Evolutionary conservation across 345 rosid genomes (phyloP).

Genomic region (Euphorbia pulcherrima): DNA sequence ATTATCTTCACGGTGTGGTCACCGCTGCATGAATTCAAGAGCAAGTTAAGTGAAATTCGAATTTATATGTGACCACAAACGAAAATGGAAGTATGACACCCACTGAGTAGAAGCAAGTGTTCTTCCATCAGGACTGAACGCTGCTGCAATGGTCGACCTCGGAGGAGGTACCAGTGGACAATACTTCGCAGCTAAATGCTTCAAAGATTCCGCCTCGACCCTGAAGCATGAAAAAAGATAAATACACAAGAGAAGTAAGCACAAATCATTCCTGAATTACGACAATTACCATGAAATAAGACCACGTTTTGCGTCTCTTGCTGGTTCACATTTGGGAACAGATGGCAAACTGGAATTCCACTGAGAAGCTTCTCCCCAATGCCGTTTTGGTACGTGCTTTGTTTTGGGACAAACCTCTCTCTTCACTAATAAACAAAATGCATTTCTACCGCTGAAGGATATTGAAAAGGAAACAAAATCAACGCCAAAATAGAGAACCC

Average conservation of each 20-base stretch:
- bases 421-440: slow-evolving; percentile 49
- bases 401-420: slow-evolving; percentile 66
- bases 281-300: slow-evolving; percentile 63
- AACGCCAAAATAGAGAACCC: background rate
- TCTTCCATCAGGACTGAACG: slow-evolving; percentile 78
- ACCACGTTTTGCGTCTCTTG: slow-evolving; percentile 52
- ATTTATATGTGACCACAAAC: slow-evolving; percentile 5
- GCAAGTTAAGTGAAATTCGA: background rate
- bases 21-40: slow-evolving; percentile 43
- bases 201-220: slow-evolving; percentile 76
- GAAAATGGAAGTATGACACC: slow-evolving; percentile 20
- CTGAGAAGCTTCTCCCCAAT: slow-evolving; percentile 51
- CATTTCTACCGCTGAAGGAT: slow-evolving; percentile 45
- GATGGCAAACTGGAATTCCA: slow-evolving; percentile 29
- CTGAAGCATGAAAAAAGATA: slow-evolving; percentile 28
- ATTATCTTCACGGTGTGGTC: slow-evolving; percentile 89
- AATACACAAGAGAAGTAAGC: background rate
- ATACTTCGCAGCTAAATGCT: slow-evolving; percentile 63
- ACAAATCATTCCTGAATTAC: background rate
- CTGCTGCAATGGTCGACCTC: slow-evolving; percentile 85
- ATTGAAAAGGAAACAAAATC: background rate
- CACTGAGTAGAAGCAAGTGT: slow-evolving; percentile 86
- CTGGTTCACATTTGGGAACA: slow-evolving; percentile 36
- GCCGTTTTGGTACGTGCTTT: slow-evolving; percentile 51
- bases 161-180: slow-evolving; percentile 68